Evolutionary conservation across 257 asterid genomes (phyloP), one percentile per base, ranked within the genome.

Genomic region (Osmanthus fragrans): DNA sequence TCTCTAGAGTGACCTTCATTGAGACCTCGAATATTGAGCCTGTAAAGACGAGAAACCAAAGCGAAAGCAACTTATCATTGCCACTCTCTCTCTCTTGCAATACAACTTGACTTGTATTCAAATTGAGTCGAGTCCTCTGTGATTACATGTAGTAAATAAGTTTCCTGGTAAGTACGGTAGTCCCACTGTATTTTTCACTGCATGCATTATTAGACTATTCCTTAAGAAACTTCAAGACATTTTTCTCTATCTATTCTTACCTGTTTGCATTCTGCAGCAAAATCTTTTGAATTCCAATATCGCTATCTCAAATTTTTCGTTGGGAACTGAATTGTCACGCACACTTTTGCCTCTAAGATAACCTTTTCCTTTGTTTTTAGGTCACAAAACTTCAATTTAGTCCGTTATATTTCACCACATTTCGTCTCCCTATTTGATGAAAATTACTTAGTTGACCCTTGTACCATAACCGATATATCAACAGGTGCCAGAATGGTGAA

Each of bases 31-130:
- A 77, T 82, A 85, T 83, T 71, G 89, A 83, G 89, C 87, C 85
- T 36, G 21, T 69, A 79, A 80, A 83, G 80, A 70, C 67, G 68
- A 9, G 33, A 34, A 70, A 77, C 64, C 27, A 81, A 74, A 79
- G 82, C 71, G 88, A 87, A 72, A 86, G 87, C 88, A 87, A 85
- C 88, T 29, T 65, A 85, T 89, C 90, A 80, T 74, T 74, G 82
- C 80, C 29, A 11, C 34, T 15, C 71, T 13, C 4, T 36, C 47
- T 71, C 74, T 70, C 75, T 73, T 21, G 74, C 73, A 77, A 76
- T 60, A 83, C 81, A 72, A 71, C 79, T 70, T 71, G 76, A 37
- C 12, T 37, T 8, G 2, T 10, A 8, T 37, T 37, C 42, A 37
- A 37, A 66, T 67, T 82, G 74, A 13, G 71, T 67, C 84, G 74